Base-by-base conservation (phyloP, 257 asterid genomes). In the Mitragyna speciosa region DNA sequence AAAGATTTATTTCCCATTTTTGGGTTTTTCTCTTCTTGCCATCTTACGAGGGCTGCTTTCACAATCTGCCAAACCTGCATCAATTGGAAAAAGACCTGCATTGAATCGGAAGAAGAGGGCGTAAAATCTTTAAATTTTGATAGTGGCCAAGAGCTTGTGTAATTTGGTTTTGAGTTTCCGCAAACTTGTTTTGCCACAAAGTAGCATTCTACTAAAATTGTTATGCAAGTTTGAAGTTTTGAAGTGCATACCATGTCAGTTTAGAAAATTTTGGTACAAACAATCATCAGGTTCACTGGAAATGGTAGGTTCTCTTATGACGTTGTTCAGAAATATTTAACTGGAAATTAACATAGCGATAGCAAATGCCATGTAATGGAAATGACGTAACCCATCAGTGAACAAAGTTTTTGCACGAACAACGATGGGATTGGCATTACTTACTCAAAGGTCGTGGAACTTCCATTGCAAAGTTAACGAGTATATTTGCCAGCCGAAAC, bases 61-160 rank as follows among this genome's bases (percentile, higher is more conserved):
- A 70, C 78, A 74, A 63, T 79, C 93, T 9, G 86, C 91, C 72
- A 91, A 89, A 85, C 85, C 82, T 78, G 48, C 54, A 12, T 52
- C 86, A 31, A 79, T 81, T 20, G 89, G 92, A 51, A 90, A 82
- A 76, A 91, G 90, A 73, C 76, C 88, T 2, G 77, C 31, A 20
- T 78, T 80, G 17, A 85, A 73, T 31, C 80, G 92, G 79, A 93
- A 93, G 81, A 95, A 92, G 91, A 88, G 86, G 89, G 94, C 89
- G 43, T 90, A 85, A 90, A 78, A 58, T 86, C 72, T 73, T 73
- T 47, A 52, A 36, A 36, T 33, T 52, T 36, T 22, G 43, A 26
- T 30, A 70, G 48, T 7, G 20, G 30, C 22, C 3, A 48, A 56
- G 7, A 4, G 10, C 1, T 63, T 2, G 41, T 39, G 54, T 33